Base-by-base conservation (phyloP, 768 basidiomycete genomes). In the Boletus rubroflammeus region DNA sequence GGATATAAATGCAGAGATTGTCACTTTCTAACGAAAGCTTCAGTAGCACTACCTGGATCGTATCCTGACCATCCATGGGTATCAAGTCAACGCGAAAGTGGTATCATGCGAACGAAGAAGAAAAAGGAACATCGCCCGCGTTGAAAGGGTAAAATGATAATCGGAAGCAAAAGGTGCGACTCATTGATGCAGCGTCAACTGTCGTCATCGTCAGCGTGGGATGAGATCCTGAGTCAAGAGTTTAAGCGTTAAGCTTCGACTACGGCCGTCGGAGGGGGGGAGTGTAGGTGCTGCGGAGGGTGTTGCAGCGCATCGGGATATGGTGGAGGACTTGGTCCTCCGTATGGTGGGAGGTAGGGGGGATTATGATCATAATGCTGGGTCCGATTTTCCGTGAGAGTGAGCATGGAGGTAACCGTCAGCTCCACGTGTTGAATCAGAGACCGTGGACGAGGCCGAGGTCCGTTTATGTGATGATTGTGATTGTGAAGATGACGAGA, bases 281-380 rank as follows among this genome's bases (percentile, higher is more conserved):
- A 6, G 23, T 6, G 31, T n/a, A 14, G 31, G 28, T 28, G 17
- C 21, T 54, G 47, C 17, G 32, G 31, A 26, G 55, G 36, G 9
- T 34, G 15, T 14, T 15, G 43, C 7, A 19, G 34, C 23, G 19
- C 3, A 25, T 35, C 31, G 5, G 38, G 4, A 29, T 63, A 63
- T 6, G 61, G 17, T 2, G 64, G 64, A 41, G 52, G 63, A 10
- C 34, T 41, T 0, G 46, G 55, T 17, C 48, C 62, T 3, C 13
- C 55, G 21, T 63, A 60, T 0, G 61, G 52, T 2, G 64, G 58
- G 10, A 38, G 61, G 25, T 38, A 21, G 25, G 5, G 17, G 13
- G 4, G 0, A 3, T 26, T 5, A 39, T 38, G 7, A 34, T 59
- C 58, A 11, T 0, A 35, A 19, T 7, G n/a, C 11, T 6, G 40